Base-by-base conservation (phyloP, 1,284 basidiomycete species). In the Heterobasidion annosum region DNA sequence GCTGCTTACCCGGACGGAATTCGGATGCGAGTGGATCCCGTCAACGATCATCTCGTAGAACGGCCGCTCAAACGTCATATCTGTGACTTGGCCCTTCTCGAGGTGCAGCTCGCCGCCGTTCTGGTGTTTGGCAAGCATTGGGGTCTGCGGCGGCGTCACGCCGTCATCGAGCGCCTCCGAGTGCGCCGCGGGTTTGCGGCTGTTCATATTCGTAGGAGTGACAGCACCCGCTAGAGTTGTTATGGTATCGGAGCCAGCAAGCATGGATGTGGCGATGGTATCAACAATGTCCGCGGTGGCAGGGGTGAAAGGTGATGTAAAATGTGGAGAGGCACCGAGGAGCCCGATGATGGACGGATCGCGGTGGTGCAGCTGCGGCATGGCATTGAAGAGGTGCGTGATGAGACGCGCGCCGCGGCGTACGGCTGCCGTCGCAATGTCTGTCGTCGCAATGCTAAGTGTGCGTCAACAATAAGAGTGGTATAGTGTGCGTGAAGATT, bases 381-480 rank as follows among this genome's bases (percentile, higher is more conserved):
- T 93, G 5, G 91, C 91, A 63, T 96, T 96, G 81, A 93, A 94
- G 18, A 95, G 74, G 68, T 95, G 93, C 0, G 93, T 95, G 62
- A 95, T 92, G 60, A 93, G 82, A 7, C 83, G 76, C 4, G 92
- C 90, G 34, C 91, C 90, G 53, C 75, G 73, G 44, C 77, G 71
- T 6, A 90, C 78, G 1, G 89, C 88, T 1, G 71, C 73, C 4
- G 81, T 81, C 3, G 90, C 88, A 52, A 82, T 73, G 19, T 83
- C 81, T 2, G 84, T 83, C 18, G 79, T 76, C 43, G 83, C 83
- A 56, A 81, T 78, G 59, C 85, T 87, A 56, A 8, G 32, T 40
- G 45, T 47, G 9, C 10, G 5, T 33, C 34, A 2, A 52, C 44
- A 52, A n/a, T n/a, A 25, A 16, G 42, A 25, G 16, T 32, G 19